These are phyloP conservation scores for Phytophthora tentaculata DNA, from an alignment of 352 stramenopile species.

Conservation along the genomic window DNA sequence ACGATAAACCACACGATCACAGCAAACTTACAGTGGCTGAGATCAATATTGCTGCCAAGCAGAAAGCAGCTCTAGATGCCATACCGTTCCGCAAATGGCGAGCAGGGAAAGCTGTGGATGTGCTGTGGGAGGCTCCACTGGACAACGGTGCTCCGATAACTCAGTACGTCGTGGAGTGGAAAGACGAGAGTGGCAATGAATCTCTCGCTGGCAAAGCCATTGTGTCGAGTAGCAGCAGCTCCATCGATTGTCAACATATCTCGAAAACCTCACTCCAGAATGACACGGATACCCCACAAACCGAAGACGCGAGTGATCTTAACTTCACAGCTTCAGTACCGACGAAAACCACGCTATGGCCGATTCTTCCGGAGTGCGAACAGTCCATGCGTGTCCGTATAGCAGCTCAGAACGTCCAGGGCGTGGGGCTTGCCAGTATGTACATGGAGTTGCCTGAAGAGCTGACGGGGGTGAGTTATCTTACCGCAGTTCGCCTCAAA, in stretches of 20 bases:
- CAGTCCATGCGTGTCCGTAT: constrained; percentile 60
- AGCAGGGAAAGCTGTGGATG: constrained; percentile 72
- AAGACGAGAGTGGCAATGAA: constrained; percentile 51
- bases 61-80: constrained; percentile 38
- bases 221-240: constrained; percentile 14
- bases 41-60: constrained; percentile 53
- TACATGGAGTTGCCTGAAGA: constrained; percentile 59
- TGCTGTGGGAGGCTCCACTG: constrained; percentile 68
- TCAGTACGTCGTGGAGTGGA: constrained; percentile 78
- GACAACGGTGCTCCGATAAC: constrained; percentile 70
- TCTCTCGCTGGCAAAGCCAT: constrained; percentile 27
- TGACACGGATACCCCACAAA: background rate
- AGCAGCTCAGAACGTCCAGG: constrained; percentile 68
- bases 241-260: constrained; percentile 22
- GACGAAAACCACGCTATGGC: constrained; percentile 72
- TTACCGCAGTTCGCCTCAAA: constrained; percentile 50
- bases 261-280: constrained; percentile 1
- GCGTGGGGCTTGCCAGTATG: constrained; percentile 59
- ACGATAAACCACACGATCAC: constrained; percentile 18
- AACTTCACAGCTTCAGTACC: constrained; percentile 4
- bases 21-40: constrained; percentile 44
- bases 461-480: constrained; percentile 64
- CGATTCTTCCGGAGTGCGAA: constrained; percentile 51
- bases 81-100: constrained; percentile 73
- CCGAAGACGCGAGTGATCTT: background rate